Evolutionary conservation across 176 grass and related monocot genomes (phyloP).

Genomic region (Panicum miliaceum): DNA sequence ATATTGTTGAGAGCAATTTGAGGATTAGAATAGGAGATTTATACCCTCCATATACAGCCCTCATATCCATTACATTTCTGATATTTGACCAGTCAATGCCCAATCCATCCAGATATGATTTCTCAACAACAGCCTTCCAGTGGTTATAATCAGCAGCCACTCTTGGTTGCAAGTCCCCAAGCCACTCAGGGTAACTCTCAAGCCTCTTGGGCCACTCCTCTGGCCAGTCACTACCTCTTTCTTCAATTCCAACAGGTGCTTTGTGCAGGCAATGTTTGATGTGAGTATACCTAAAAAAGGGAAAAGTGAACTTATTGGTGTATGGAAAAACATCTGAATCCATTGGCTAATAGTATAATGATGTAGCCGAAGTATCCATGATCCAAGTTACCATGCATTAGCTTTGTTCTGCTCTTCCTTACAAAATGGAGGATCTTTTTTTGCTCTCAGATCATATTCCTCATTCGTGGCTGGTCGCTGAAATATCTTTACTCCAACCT

Average conservation of each 20-base stretch:
- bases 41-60: slow-evolving; percentile 89
- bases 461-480: slow-evolving; percentile 94
- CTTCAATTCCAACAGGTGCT: slow-evolving; percentile 82
- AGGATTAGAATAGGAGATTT: slow-evolving; percentile 18
- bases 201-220: slow-evolving; percentile 97
- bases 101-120: slow-evolving; percentile 88
- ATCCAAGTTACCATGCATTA: slow-evolving; percentile 65
- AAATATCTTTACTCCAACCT: slow-evolving; percentile 85
- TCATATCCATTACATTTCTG: slow-evolving; percentile 92
- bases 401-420: slow-evolving; percentile 84
- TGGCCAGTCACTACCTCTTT: slow-evolving; percentile 91
- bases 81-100: slow-evolving; percentile 93
- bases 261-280: slow-evolving; percentile 88
- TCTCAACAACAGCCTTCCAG: slow-evolving; percentile 85
- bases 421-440: slow-evolving; percentile 84
- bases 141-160: slow-evolving; percentile 68
- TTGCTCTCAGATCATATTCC: slow-evolving; percentile 78
- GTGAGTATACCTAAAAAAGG: slow-evolving; percentile 67
- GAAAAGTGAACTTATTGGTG: slow-evolving; percentile 7
- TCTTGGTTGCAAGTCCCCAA: slow-evolving; percentile 66
- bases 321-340: slow-evolving; percentile 9
- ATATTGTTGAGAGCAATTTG: background rate
- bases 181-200: slow-evolving; percentile 79
- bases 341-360: background rate
- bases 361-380: slow-evolving; percentile 19